Evolutionary conservation across 768 basidiomycete genomes (phyloP).

Genomic region (Kwoniella pini): DNA sequence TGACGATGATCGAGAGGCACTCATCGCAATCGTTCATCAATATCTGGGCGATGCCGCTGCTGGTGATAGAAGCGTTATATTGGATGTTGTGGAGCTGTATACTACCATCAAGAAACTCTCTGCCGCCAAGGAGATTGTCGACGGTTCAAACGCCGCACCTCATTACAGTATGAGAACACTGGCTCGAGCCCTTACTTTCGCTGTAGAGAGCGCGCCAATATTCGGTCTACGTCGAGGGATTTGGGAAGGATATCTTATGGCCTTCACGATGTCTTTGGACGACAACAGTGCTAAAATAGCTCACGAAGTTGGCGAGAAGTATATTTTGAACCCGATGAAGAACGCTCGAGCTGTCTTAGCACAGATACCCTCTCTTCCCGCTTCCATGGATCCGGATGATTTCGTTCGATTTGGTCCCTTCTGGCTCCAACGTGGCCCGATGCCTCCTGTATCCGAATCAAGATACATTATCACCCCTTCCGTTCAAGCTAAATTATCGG

Average conservation of each 20-base stretch:
- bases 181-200: conserved; percentile 83
- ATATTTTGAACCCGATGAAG: conserved; percentile 74
- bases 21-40: conserved; percentile 79
- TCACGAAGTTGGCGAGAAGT: conserved; percentile 68
- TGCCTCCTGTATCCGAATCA: conserved; percentile 63
- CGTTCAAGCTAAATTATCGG: conserved; percentile 87
- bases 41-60: conserved; percentile 83
- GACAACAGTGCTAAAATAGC: conserved; percentile 68
- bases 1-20: conserved; percentile 85
- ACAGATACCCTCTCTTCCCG: conserved; percentile 66
- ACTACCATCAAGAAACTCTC: conserved; percentile 73
- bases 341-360: conserved; percentile 74
- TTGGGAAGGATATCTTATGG: conserved; percentile 97
- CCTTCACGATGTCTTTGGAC: conserved; percentile 94
- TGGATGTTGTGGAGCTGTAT: conserved; percentile 92
- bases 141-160: conserved; percentile 87
- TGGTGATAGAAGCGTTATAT: conserved; percentile 80
- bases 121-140: conserved; percentile 74
- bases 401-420: conserved; percentile 88
- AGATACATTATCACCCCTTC: conserved; percentile 95
- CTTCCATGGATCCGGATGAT: conserved; percentile 58
- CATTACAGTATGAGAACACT: conserved; percentile 98
- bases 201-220: conserved; percentile 71
- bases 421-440: conserved; percentile 77
- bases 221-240: conserved; percentile 82